A percentile compares a stretch with the other conserved stretches of the same genome.
phyloP scores from a whole-genome alignment of 2,329 filamentous ascomycete genomes.

The Aspergillus aculeatus region DNA sequence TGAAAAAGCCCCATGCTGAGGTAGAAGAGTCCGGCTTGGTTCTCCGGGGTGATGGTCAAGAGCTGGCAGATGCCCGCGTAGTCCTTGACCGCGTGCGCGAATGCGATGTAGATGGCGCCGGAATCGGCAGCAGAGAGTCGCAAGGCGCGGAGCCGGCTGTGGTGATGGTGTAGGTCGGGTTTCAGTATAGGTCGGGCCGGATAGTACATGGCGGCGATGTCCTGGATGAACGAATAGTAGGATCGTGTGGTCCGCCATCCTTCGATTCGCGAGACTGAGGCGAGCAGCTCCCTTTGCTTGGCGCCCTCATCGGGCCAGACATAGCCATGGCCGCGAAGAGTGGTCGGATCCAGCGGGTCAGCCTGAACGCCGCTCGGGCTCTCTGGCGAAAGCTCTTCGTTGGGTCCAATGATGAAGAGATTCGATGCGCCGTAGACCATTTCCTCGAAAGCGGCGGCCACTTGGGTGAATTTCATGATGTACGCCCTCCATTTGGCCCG shows the following conservation, averaged over 20 bases:
- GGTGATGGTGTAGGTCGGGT: slow-evolving; percentile 80
- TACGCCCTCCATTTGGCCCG: slow-evolving; percentile 91
- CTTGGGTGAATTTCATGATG: slow-evolving; percentile 89
- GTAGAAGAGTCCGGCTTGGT: slow-evolving; percentile 86
- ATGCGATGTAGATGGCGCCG: slow-evolving; percentile 79
- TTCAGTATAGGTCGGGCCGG: slow-evolving; percentile 41
- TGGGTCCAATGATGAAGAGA: slow-evolving; percentile 73
- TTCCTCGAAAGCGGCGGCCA: slow-evolving; percentile 93
- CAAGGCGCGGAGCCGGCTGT: slow-evolving; percentile 82
- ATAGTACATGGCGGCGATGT: slow-evolving; percentile 41
- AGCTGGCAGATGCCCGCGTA: slow-evolving; percentile 86
- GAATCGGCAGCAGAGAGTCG: slow-evolving; percentile 74
- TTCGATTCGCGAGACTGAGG: slow-evolving; percentile 89
- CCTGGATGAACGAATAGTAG: slow-evolving; percentile 94
- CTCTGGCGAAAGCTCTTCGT: slow-evolving; percentile 60
- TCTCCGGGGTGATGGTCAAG: slow-evolving; percentile 77
- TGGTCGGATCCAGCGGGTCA: slow-evolving; percentile 46
- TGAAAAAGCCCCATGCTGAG: slow-evolving; percentile 89
- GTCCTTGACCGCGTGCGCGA: slow-evolving; percentile 71
- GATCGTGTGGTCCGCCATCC: slow-evolving; percentile 94
- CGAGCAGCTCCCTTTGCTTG: slow-evolving; percentile 81
- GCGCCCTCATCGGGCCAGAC: slow-evolving; percentile 85
- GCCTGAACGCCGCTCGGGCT: slow-evolving; percentile 43
- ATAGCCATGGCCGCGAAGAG: slow-evolving; percentile 80
- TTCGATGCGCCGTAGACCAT: slow-evolving; percentile 90